Percentiles rank a stretch among this genome's conserved stretches.
Evolutionary conservation across 2,329 filamentous ascomycete genomes (phyloP).

Genomic region (Cercospora sp.): DNA sequence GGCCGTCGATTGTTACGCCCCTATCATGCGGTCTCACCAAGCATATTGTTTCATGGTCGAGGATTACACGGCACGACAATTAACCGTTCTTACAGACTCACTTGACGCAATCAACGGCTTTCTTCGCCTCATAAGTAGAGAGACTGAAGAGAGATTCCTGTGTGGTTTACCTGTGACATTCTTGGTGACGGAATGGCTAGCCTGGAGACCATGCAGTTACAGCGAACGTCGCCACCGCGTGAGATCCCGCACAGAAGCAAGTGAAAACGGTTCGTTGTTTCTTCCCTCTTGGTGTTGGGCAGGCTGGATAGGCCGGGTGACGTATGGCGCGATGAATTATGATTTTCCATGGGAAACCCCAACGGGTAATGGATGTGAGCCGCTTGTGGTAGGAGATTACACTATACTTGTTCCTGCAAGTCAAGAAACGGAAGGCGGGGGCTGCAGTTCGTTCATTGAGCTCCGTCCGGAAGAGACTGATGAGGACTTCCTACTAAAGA

Average conservation of each 20-base stretch:
- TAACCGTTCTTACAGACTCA: background rate
- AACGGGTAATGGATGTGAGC: no score
- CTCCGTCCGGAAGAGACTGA: no score
- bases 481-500: no score
- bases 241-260: background rate
- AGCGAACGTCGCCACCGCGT: background rate
- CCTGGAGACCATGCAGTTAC: background rate
- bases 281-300: background rate
- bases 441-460: no score
- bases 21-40: no score
- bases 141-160: background rate
- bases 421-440: background rate
- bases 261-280: background rate
- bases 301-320: background rate
- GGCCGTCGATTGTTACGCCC: no score
- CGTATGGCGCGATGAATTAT: no score
- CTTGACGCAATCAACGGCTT: background rate
- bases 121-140: background rate
- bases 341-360: background rate
- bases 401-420: background rate
- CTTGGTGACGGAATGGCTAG: background rate
- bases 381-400: background rate
- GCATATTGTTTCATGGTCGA: background rate
- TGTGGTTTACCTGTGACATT: background rate
- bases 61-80: background rate